These are phyloP conservation scores for Pharus latifolius DNA, from an alignment of 176 grass and related monocot species.

Conservation along the genomic window DNA sequence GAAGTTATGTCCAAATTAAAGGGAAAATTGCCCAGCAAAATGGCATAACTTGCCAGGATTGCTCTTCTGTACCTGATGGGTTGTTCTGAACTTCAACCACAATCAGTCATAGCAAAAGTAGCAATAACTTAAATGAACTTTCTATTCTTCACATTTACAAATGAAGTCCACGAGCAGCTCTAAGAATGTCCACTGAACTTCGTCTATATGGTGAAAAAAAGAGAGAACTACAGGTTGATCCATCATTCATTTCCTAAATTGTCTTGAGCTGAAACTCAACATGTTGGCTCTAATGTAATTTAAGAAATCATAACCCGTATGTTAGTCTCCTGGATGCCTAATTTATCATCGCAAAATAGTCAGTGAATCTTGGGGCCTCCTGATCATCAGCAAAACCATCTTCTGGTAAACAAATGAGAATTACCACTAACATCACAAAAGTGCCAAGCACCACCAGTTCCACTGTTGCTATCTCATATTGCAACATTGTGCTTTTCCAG, in stretches of 20 bases:
- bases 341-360: not conserved
- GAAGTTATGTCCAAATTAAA: not conserved
- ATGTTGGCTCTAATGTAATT: slow-evolving; percentile 9
- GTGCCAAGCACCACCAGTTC: not conserved
- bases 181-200: not conserved
- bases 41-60: not conserved
- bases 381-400: not conserved
- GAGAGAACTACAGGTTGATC: not conserved
- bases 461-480: slow-evolving; percentile 71
- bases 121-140: slow-evolving; percentile 8
- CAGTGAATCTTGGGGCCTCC: not conserved
- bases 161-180: slow-evolving; percentile 11
- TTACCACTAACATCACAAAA: not conserved
- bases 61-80: slow-evolving; percentile 5
- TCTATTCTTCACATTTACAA: slow-evolving; percentile 31
- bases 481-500: slow-evolving; percentile 67
- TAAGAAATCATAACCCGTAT: not conserved
- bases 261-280: slow-evolving; percentile 6
- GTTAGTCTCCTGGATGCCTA: slow-evolving; percentile 24
- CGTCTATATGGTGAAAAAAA: not conserved
- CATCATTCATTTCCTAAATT: not conserved
- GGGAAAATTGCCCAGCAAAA: slow-evolving; percentile 9
- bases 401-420: not conserved
- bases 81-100: slow-evolving; percentile 13
- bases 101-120: slow-evolving; percentile 6